Percentiles rank a stretch among this genome's conserved stretches.
These are phyloP conservation scores for Suillus variegatus DNA, from an alignment of 768 basidiomycete genomes.

Conservation along the genomic window DNA sequence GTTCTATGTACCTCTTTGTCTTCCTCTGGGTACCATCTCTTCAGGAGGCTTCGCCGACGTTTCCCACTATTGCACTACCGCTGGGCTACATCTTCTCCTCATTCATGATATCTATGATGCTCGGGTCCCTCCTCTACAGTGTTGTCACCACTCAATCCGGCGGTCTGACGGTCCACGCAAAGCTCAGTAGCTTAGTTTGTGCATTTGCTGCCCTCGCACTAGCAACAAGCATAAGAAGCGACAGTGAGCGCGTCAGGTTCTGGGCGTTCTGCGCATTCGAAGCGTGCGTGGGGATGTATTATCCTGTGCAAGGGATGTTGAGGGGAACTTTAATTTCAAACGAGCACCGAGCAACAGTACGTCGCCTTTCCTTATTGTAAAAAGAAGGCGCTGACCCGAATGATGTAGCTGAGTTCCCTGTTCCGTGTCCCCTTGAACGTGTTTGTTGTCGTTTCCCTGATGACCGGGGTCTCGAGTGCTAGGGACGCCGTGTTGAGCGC, in stretches of 20 bases:
- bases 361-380: conserved; percentile 20
- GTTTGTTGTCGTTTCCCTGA: conserved; percentile 68
- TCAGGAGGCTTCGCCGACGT: conserved; percentile 54
- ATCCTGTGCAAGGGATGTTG: conserved; percentile 76
- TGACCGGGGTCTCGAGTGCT: conserved; percentile 69
- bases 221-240: conserved; percentile 45
- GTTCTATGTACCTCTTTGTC: conserved; percentile 84
- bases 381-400: background rate
- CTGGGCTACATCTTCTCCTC: conserved; percentile 80
- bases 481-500: conserved; percentile 60
- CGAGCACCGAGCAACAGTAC: conserved; percentile 73
- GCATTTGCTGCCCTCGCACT: conserved; percentile 59
- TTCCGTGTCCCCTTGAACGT: conserved; percentile 77
- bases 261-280: conserved; percentile 78
- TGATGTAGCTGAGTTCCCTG: conserved; percentile 58
- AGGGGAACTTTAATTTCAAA: conserved; percentile 66
- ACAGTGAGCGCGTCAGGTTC: conserved; percentile 54
- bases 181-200: conserved; percentile 65
- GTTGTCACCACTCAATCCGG: conserved; percentile 35
- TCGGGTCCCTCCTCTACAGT: conserved; percentile 73
- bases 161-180: conserved; percentile 58
- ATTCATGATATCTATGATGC: conserved; percentile 84
- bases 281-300: conserved; percentile 78
- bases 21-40: conserved; percentile 81
- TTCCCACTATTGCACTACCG: conserved; percentile 47